Evolutionary conservation across 2,329 filamentous ascomycete genomes (phyloP).

Genomic region (Tolypocladium tropicale): DNA sequence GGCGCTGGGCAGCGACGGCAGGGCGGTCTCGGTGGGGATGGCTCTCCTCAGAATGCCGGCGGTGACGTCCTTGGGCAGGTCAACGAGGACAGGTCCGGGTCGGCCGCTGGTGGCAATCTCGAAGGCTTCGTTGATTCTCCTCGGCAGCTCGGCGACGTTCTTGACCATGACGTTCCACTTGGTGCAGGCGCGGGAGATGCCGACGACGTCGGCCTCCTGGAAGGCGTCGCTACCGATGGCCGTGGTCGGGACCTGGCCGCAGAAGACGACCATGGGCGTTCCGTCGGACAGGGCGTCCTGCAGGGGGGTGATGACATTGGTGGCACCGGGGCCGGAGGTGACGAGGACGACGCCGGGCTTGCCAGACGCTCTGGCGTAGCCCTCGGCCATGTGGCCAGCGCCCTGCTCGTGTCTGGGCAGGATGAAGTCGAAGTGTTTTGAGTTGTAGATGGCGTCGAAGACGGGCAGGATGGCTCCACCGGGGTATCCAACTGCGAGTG

Average conservation of each 20-base stretch:
- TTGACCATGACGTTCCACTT: conserved; percentile 99
- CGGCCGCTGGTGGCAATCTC: conserved; percentile 93
- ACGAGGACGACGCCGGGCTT: conserved; percentile 94
- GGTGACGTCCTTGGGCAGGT: conserved; percentile 93
- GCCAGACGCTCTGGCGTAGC: conserved; percentile 87
- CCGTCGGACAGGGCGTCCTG: conserved; percentile 93
- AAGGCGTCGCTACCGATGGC: conserved; percentile 94
- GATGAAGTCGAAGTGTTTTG: conserved; percentile 90
- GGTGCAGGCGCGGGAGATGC: conserved; percentile 88
- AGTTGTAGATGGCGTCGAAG: conserved; percentile 98
- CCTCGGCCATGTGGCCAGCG: conserved; percentile 96
- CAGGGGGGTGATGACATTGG: conserved; percentile 93
- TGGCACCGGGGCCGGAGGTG: conserved; percentile 91
- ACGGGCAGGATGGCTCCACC: conserved; percentile 95
- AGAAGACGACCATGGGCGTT: conserved; percentile 92
- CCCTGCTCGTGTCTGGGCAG: conserved; percentile 95
- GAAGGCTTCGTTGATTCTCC: conserved; percentile 94
- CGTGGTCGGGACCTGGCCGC: conserved; percentile 80
- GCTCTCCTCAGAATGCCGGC: conserved; percentile 72
- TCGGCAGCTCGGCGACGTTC: conserved; percentile 83
- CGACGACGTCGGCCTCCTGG: conserved; percentile 90
- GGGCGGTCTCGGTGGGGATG: conserved; percentile 64
- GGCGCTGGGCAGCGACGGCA: conserved; percentile 75
- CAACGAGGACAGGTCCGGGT: conserved; percentile 88
- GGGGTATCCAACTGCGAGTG: conserved; percentile 64